Conservation (phyloP, 345 rosid genomes). For the Eucalyptus pumila region DNA sequence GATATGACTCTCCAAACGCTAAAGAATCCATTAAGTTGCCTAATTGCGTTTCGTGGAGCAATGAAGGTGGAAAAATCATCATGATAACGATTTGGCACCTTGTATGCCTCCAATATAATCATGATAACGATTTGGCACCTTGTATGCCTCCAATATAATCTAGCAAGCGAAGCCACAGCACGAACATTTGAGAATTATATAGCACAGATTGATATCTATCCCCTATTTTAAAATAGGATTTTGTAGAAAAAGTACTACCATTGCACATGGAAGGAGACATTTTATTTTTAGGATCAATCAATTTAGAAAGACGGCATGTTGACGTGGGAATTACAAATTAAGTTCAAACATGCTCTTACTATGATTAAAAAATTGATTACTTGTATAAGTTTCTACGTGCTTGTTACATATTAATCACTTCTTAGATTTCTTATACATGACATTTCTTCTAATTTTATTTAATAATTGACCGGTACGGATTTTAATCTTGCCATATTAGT, state of each 20-base stretch:
- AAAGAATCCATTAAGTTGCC: too few species aligned
- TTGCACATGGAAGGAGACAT: background rate
- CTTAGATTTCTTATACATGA: background rate
- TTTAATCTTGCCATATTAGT: background rate
- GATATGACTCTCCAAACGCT: too few species aligned
- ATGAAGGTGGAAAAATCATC: too few species aligned
- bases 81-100: too few species aligned
- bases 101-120: background rate
- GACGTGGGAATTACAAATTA: background rate
- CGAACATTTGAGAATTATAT: background rate
- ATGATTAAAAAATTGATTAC: background rate
- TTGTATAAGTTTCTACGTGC: background rate
- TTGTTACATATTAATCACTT: background rate
- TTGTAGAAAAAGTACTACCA: background rate
- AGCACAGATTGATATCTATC: background rate
- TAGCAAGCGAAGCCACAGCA: background rate
- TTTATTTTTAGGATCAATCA: fast-evolving
- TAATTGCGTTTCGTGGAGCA: too few species aligned
- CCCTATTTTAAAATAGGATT: background rate
- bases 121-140: background rate
- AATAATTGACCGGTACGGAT: background rate
- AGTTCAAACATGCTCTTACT: background rate
- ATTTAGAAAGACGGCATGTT: background rate
- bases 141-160: background rate
- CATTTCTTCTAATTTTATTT: background rate